A percentile compares a stretch with the other conserved stretches of the same genome.
phyloP scores from a whole-genome alignment of 345 rosid genomes.

The Isatis tinctoria region DNA sequence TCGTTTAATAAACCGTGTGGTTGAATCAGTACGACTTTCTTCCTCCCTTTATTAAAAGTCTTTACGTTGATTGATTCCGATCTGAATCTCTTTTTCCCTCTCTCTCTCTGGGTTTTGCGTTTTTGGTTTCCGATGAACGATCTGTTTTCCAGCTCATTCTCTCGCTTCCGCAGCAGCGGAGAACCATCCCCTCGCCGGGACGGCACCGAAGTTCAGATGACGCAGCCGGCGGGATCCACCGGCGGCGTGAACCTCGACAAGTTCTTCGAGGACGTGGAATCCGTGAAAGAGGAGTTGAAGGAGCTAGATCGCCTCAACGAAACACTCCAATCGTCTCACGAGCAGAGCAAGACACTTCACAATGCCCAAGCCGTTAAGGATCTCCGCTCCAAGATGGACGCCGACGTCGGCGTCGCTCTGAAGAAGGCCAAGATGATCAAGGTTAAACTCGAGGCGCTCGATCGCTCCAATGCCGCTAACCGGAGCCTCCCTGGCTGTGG shows the following conservation, averaged over 20 bases:
- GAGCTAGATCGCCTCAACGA: slow-evolving; percentile 65
- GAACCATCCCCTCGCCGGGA: slow-evolving; percentile 43
- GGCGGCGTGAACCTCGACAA: slow-evolving; percentile 74
- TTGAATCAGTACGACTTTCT: slow-evolving; percentile 23
- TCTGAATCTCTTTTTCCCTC: slow-evolving; percentile 3
- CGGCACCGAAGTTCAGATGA: slow-evolving; percentile 24
- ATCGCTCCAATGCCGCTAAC: slow-evolving; percentile 81
- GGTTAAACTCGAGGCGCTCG: slow-evolving; percentile 80
- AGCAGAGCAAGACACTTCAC: slow-evolving; percentile 87
- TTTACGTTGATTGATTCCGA: neutral
- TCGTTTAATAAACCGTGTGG: slow-evolving; percentile 12
- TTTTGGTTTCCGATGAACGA: slow-evolving; percentile 51
- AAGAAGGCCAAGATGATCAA: slow-evolving; percentile 79
- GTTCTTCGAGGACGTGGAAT: slow-evolving; percentile 83
- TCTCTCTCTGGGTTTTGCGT: neutral
- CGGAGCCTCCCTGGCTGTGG: slow-evolving; percentile 78
- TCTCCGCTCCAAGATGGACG: slow-evolving; percentile 75
- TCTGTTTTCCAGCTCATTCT: slow-evolving; percentile 76
- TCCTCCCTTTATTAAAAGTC: neutral
- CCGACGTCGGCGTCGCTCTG: slow-evolving; percentile 67
- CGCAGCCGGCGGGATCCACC: slow-evolving; percentile 28
- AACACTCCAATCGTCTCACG: slow-evolving; percentile 64
- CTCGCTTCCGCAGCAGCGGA: slow-evolving; percentile 42
- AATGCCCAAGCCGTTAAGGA: slow-evolving; percentile 74
- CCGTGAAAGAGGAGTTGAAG: slow-evolving; percentile 69